phyloP scores from a whole-genome alignment of 2,329 filamentous ascomycete species.

The Pezizomycotina sp. region DNA sequence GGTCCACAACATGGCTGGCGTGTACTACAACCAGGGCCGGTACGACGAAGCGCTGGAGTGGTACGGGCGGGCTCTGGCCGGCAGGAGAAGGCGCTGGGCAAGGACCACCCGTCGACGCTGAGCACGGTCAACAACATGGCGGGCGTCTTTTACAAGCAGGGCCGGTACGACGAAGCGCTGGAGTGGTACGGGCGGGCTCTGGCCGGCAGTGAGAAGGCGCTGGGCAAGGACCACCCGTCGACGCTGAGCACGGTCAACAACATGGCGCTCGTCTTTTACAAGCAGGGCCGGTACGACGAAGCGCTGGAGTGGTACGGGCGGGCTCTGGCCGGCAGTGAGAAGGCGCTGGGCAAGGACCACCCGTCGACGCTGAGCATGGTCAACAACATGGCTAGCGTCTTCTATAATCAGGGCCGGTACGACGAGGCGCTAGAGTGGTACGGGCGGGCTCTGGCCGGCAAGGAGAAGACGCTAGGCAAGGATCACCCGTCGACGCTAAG shows the following conservation, averaged over 20 bases:
- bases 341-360: conserved; percentile 6
- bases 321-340: conserved; percentile 7
- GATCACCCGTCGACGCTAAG: conserved; percentile 1
- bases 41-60: conserved; percentile 22
- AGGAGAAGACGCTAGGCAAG: conserved; percentile 2
- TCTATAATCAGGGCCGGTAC: conserved; percentile 1
- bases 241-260: conserved; percentile 6
- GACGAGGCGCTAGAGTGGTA: background rate
- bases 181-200: conserved; percentile 7
- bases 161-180: conserved; percentile 11
- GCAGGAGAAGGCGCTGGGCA: conserved; percentile 3
- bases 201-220: conserved; percentile 3
- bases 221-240: conserved; percentile 2
- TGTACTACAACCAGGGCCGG: conserved; percentile 14
- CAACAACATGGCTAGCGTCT: conserved; percentile 15
- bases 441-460: conserved; percentile 4
- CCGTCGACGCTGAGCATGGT: conserved; percentile 8
- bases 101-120: conserved; percentile 1
- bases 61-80: conserved; percentile 12
- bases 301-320: conserved; percentile 8
- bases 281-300: conserved; percentile 8
- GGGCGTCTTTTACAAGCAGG: conserved; percentile 1
- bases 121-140: background rate
- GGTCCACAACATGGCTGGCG: conserved; percentile 16
- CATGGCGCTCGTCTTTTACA: conserved; percentile 6